Evolutionary conservation across 2,329 filamentous ascomycete genomes (phyloP).

Genomic region (Raffaelea ambrosiae): DNA sequence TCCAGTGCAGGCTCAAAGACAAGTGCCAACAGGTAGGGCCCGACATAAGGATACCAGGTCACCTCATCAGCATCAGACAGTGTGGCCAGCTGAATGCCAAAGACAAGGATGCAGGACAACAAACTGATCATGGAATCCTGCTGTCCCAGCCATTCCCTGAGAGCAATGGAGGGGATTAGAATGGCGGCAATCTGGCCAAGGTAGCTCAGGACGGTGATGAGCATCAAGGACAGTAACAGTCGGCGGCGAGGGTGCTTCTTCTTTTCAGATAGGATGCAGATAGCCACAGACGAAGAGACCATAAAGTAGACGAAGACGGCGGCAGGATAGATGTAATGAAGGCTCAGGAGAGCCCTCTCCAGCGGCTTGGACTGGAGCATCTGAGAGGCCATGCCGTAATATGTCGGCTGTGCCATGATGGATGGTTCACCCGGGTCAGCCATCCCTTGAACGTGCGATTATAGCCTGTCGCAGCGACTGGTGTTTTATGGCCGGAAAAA

Average conservation of each 20-base stretch:
- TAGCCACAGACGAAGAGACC: constrained; percentile 37
- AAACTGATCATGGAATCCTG: constrained; percentile 46
- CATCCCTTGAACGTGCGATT: too few relatives aligned
- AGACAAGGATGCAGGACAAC: constrained; percentile 55
- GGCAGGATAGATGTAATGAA: constrained; percentile 53
- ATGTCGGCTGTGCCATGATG: neutral
- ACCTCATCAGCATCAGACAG: constrained; percentile 41
- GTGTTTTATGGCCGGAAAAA: too few relatives aligned
- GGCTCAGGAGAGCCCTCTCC: constrained; percentile 25
- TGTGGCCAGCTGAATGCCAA: constrained; percentile 49
- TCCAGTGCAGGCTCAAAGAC: constrained; percentile 42
- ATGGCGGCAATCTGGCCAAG: constrained; percentile 36
- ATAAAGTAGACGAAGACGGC: constrained; percentile 50
- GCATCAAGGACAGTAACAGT: constrained; percentile 34
- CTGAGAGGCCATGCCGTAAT: neutral
- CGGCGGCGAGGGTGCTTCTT: constrained; percentile 30
- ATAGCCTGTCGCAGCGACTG: too few relatives aligned
- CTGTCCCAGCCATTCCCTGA: constrained; percentile 30
- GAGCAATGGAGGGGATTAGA: constrained; percentile 24
- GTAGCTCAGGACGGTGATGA: constrained; percentile 36
- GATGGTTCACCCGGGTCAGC: neutral
- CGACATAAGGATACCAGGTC: constrained; percentile 56
- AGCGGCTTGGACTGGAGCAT: constrained; percentile 10
- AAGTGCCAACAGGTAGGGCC: constrained; percentile 52
- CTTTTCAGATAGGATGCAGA: constrained; percentile 38